Conservation (phyloP, 257 asterid species). For the Petunia axillaris region DNA sequence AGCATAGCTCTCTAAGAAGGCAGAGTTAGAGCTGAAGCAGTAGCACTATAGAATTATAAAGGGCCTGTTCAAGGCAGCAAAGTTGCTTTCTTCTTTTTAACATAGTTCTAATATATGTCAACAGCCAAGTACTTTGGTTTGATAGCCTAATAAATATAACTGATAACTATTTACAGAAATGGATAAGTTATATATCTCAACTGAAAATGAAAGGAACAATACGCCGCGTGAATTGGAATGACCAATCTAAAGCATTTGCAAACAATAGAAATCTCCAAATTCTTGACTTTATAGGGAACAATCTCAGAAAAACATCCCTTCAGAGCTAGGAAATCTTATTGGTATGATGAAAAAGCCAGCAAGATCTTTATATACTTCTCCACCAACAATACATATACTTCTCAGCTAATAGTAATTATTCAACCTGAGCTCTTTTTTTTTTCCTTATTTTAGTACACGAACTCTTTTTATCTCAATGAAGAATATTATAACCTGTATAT, state of each 20-base stretch:
- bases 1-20: constrained; percentile 14
- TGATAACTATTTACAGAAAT: too few relatives aligned
- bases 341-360: neutral
- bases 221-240: neutral
- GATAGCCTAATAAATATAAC: too few relatives aligned
- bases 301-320: neutral
- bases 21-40: neutral
- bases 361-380: neutral
- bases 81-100: neutral
- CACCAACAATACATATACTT: neutral
- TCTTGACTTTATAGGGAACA: neutral
- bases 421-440: neutral
- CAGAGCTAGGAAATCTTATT: neutral
- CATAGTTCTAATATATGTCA: too few relatives aligned
- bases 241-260: neutral
- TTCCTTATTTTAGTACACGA: neutral
- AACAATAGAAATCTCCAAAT: neutral
- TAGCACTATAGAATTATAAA: neutral
- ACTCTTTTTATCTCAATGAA: neutral
- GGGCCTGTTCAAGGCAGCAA: neutral
- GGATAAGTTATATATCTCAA: neutral
- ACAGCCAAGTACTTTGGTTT: too few relatives aligned
- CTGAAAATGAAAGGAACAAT: neutral
- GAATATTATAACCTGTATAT: neutral
- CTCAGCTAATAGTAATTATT: neutral